Evolutionary conservation across 768 basidiomycete species (phyloP), one percentile per base, ranked within the genome.

Genomic region (Panellus pusillus): DNA sequence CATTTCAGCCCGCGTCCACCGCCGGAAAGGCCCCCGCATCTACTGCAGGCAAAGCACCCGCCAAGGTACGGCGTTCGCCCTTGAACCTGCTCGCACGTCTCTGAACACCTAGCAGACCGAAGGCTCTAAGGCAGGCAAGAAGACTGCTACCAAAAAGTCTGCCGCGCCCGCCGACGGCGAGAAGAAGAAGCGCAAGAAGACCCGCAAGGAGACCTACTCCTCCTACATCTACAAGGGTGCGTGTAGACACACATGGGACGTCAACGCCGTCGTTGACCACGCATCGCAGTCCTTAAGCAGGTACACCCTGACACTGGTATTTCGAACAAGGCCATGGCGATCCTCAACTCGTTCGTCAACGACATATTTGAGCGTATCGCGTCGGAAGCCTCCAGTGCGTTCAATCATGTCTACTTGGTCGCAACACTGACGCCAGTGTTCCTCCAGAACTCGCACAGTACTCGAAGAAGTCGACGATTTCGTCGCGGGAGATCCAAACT

Each of bases 241-340:
- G 55, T 47, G 35, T 24, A 59, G 11, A 29, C 14, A 19, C 12
- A 20, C 19, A 19, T 14, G 32, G 39, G 42, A 37, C 40, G 32
- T 19, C 61, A 17, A 24, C 27, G 45, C 24, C n/a, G 11, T 47
- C 13, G 29, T 40, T 57, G 55, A 61, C 48, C 17, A 46, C 44
- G 47, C 44, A 31, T 60, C 40, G 53, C 63, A 93, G 93, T 95
- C 64, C 83, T 96, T 58, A 93, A 92, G 75, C 93, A 98, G 77
- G 95, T 98, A 55, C 96, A 98, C 79, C 93, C 95, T 47, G 96
- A 98, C 68, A 98, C 93, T 46, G 96, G 95, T 87, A 98, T 98
- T 77, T 95, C 94, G 50, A 98, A 97, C 86, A 96, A 96, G 80
- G 93, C 93, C 18, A 95, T 96, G 92, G 89, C 93, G 56, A 95